These are phyloP conservation scores for Babesia bigemina DNA, from an alignment of 169 alveolate genomes.

Conservation along the genomic window DNA sequence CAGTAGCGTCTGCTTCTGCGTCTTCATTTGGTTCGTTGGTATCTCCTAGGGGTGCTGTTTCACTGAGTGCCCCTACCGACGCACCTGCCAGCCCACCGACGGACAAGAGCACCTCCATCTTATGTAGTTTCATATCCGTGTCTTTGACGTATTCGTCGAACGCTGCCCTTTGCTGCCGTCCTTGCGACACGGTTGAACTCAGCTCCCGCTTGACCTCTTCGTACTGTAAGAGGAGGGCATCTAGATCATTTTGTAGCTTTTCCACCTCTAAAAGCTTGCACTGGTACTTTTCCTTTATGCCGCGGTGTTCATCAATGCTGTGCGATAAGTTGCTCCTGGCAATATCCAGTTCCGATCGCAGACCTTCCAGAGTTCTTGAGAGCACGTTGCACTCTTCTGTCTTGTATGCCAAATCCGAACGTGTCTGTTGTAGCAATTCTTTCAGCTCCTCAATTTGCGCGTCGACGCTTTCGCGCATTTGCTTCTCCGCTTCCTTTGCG, in stretches of 20 bases:
- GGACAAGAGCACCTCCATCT: conserved; percentile 14
- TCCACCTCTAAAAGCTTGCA: neutral
- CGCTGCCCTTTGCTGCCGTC: conserved; percentile 1
- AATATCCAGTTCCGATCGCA: conserved; percentile 25
- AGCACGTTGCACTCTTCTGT: conserved; percentile 32
- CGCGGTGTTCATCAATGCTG: conserved; percentile 2
- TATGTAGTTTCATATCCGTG: conserved; percentile 9
- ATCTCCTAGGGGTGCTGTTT: too few species aligned
- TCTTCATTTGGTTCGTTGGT: neutral
- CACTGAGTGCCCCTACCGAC: too few species aligned
- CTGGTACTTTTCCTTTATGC: conserved; percentile 5
- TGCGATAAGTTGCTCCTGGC: conserved; percentile 19
- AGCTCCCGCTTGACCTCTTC: conserved; percentile 10
- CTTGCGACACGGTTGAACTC: neutral
- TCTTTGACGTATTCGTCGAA: conserved; percentile 26
- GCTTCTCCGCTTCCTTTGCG: conserved; percentile 39
- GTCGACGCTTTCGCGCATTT: conserved; percentile 28
- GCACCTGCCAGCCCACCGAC: too few species aligned
- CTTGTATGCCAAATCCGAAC: conserved; percentile 22
- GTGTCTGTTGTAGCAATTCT: conserved; percentile 40
- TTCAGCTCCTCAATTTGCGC: conserved; percentile 41
- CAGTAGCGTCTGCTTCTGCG: neutral
- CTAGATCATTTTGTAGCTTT: neutral
- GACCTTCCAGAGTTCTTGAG: conserved; percentile 11
- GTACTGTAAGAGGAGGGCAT: neutral